Conservation (phyloP, 75 land plant genomes). For the Gnetum montanum region DNA sequence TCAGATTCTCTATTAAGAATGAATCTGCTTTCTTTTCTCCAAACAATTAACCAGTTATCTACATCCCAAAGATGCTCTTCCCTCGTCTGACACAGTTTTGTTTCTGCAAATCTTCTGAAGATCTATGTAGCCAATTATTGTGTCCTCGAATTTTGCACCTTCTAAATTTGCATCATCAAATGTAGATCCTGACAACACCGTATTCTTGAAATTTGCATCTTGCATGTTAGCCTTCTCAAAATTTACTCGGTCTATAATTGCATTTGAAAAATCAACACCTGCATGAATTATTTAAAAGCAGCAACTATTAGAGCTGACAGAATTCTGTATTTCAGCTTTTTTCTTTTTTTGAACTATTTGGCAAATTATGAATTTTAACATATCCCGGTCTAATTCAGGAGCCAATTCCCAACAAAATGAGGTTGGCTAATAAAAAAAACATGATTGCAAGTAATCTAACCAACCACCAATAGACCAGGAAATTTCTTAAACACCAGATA, state of each 20-base stretch:
- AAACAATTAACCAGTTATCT: constrained; percentile 24
- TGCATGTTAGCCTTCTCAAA: constrained; percentile 73
- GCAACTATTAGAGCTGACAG: too few species aligned
- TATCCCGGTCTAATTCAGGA: too few species aligned
- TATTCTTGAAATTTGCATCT: constrained; percentile 74
- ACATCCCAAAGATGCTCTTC: constrained; percentile 62
- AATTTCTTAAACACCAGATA: too few species aligned
- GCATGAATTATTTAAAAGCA: constrained; percentile 3
- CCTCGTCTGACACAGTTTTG: constrained; percentile 47
- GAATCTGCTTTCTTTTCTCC: too few species aligned
- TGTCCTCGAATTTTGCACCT: constrained; percentile 80
- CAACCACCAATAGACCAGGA: too few species aligned
- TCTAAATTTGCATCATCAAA: constrained; percentile 71
- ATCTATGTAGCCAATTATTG: constrained; percentile 93
- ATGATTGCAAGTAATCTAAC: too few species aligned
- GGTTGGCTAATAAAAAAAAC: too few species aligned
- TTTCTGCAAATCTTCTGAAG: constrained; percentile 86
- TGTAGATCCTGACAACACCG: constrained; percentile 88
- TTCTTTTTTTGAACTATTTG: too few species aligned
- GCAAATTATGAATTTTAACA: too few species aligned
- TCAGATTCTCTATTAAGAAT: too few species aligned
- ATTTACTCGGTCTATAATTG: constrained; percentile 79
- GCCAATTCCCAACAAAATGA: too few species aligned
- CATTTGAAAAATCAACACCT: constrained; percentile 82
- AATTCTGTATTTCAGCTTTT: too few species aligned